Evolutionary conservation across 1,284 basidiomycete genomes (phyloP).

Genomic region (Ceratorhiza oryzae-sativae): DNA sequence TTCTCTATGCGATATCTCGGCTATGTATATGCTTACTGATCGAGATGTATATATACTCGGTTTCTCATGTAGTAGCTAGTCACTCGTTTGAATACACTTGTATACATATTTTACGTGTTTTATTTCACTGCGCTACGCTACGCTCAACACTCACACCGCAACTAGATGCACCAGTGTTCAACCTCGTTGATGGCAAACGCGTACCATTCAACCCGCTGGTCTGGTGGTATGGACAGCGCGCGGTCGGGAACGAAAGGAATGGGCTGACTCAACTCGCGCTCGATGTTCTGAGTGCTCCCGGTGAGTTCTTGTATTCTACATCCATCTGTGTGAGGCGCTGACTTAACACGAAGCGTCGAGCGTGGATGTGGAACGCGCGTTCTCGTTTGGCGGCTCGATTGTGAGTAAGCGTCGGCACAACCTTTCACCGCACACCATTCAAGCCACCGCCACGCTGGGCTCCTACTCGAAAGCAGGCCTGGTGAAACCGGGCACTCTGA

Average conservation of each 20-base stretch:
- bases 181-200: not conserved
- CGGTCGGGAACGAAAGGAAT: not conserved
- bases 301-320: not conserved
- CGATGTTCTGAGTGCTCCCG: not conserved
- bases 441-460: not conserved
- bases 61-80: no score
- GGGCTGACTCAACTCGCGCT: not conserved
- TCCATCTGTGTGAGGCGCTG: not conserved
- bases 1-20: no score
- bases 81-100: no score
- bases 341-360: not conserved
- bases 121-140: no score
- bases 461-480: not conserved
- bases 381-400: not conserved
- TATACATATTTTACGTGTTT: no score
- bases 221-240: not conserved
- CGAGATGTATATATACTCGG: no score
- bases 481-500: not conserved
- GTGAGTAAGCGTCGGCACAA: slow-evolving; percentile 14
- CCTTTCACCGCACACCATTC: not conserved
- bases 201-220: not conserved
- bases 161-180: not conserved
- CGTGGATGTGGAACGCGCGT: not conserved
- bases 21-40: no score
- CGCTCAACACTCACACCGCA: not conserved